Evolutionary conservation across 768 basidiomycete genomes (phyloP).

Genomic region (Grammothele lineata): DNA sequence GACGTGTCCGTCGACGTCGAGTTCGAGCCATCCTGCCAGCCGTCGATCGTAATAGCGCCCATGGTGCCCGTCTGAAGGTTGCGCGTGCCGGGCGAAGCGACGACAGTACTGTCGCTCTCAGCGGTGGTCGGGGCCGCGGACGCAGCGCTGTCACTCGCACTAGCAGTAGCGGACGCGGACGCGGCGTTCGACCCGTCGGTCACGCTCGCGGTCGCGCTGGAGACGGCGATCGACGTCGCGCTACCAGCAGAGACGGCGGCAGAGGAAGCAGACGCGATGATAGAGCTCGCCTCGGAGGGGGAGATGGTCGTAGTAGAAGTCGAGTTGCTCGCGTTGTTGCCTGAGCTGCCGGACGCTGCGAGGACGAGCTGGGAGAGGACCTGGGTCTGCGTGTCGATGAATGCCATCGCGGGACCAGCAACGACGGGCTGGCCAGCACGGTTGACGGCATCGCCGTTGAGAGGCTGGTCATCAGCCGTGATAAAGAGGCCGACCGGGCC

Average conservation of each 20-base stretch:
- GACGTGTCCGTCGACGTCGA: constrained; percentile 18
- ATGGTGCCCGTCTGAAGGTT: constrained; percentile 40
- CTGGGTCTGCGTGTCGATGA: constrained; percentile 59
- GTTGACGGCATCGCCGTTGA: constrained; percentile 57
- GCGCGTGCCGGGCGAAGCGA: constrained; percentile 30
- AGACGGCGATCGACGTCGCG: constrained; percentile 1
- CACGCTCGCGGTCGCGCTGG: constrained; percentile 9
- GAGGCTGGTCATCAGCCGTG: constrained; percentile 58
- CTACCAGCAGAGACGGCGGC: not conserved
- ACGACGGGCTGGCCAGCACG: constrained; percentile 51
- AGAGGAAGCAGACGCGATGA: constrained; percentile 27
- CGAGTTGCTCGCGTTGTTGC: constrained; percentile 23
- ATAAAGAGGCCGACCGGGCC: constrained; percentile 74
- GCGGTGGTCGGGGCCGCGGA: constrained; percentile 15
- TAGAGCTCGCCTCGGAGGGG: constrained; percentile 20
- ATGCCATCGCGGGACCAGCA: constrained; percentile 68
- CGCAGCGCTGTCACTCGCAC: constrained; percentile 20
- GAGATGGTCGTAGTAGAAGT: constrained; percentile 19
- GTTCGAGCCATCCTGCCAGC: constrained; percentile 30
- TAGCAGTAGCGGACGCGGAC: constrained; percentile 12
- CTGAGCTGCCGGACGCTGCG: constrained; percentile 3
- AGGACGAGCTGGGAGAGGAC: constrained; percentile 45
- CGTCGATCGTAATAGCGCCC: constrained; percentile 42
- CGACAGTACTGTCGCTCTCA: constrained; percentile 14
- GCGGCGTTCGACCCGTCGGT: not conserved